phyloP scores from a whole-genome alignment of 257 asterid species.

The Striga asiatica region DNA sequence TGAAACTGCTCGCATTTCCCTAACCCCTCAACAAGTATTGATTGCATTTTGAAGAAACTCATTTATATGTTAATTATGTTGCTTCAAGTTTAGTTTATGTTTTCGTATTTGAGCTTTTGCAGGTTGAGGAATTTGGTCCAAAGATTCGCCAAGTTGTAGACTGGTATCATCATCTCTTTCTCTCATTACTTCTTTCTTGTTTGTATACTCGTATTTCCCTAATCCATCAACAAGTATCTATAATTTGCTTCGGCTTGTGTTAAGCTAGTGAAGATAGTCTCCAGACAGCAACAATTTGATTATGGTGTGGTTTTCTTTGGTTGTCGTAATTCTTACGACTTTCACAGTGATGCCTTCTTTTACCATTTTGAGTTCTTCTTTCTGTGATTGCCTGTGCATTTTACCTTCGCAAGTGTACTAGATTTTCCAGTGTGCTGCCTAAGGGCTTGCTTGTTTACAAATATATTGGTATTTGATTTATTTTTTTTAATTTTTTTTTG shows the following conservation, averaged over 20 bases:
- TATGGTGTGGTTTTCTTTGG: background rate
- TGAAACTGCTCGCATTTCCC: constrained; percentile 66
- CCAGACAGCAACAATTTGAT: background rate
- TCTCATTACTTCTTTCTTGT: too few species aligned
- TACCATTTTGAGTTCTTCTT: background rate
- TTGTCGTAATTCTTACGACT: too few species aligned
- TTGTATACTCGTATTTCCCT: too few species aligned
- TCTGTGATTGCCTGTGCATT: background rate
- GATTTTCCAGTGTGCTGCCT: background rate
- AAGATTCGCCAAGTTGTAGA: background rate
- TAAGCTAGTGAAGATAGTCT: background rate
- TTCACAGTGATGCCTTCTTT: too few species aligned
- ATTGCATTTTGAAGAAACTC: constrained; percentile 10
- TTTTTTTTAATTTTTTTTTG: too few species aligned
- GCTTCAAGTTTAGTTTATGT: too few species aligned
- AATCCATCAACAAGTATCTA: too few species aligned
- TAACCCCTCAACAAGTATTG: constrained; percentile 34
- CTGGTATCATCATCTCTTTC: background rate
- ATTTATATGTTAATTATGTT: too few species aligned
- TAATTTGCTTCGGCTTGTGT: too few species aligned
- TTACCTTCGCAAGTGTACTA: background rate
- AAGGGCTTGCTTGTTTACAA: too few species aligned
- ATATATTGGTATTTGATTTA: too few species aligned
- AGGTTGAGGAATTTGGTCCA: background rate
- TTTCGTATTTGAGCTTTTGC: too few species aligned